Conservation (phyloP, 225 moss, liverwort and hornwort genomes). For the Sphagnum tenellum region DNA sequence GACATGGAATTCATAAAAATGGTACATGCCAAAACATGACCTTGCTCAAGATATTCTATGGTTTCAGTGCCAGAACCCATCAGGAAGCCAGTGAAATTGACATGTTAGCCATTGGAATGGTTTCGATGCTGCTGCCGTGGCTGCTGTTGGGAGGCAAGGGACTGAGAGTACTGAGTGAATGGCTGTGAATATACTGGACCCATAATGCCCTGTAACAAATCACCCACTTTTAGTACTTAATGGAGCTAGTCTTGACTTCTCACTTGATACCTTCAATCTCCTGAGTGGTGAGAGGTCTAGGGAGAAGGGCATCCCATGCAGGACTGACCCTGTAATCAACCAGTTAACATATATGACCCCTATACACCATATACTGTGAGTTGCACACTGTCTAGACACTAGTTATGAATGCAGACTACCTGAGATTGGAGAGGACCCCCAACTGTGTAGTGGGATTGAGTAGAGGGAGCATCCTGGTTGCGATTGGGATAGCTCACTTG, state of each 20-base stretch:
- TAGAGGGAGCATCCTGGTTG: constrained; percentile 82
- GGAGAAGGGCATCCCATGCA: neutral
- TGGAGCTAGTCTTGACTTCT: no score
- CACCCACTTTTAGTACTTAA: neutral
- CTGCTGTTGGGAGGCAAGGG: constrained; percentile 59
- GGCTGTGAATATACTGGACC: constrained; percentile 86
- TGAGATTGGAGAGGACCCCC: constrained; percentile 87
- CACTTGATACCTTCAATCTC: no score
- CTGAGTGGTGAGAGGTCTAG: neutral
- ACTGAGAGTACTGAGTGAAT: constrained; percentile 86
- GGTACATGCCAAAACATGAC: no score
- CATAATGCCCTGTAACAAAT: constrained; percentile 64
- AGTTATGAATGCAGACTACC: constrained; percentile 20
- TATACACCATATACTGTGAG: neutral
- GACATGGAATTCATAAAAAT: no score
- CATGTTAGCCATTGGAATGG: constrained; percentile 83
- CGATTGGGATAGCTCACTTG: constrained; percentile 90
- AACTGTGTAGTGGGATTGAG: constrained; percentile 77
- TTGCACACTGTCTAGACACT: neutral
- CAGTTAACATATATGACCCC: neutral
- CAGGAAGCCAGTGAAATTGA: neutral
- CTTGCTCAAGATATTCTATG: no score
- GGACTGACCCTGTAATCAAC: neutral
- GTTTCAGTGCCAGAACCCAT: no score
- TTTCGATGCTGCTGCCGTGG: constrained; percentile 50